Conservation (phyloP, 1,284 basidiomycete genomes). For the Athelia sp. region DNA sequence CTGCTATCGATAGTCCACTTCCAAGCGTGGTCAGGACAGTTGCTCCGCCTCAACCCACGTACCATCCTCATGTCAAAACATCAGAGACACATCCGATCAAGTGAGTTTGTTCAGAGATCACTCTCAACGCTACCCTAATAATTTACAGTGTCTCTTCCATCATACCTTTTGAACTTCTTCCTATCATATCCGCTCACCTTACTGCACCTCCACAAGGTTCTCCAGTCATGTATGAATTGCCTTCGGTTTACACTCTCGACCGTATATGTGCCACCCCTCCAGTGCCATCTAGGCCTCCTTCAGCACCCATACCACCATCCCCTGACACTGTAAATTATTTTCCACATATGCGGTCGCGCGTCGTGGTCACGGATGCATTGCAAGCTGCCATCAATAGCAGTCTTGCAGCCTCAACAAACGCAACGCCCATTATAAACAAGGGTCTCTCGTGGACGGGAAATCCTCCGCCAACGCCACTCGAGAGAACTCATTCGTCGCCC, state of each 20-base stretch:
- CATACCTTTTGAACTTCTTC: slow-evolving; percentile 56
- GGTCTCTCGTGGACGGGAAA: neutral
- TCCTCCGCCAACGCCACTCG: neutral
- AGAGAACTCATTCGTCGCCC: neutral
- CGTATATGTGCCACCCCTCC: slow-evolving; percentile 25
- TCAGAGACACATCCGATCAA: slow-evolving; percentile 83
- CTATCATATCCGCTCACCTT: slow-evolving; percentile 51
- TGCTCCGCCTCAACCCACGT: slow-evolving; percentile 6
- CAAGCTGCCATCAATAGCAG: slow-evolving; percentile 39
- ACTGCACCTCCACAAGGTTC: slow-evolving; percentile 22
- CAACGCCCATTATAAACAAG: slow-evolving; percentile 6
- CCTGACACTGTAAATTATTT: slow-evolving; percentile 16
- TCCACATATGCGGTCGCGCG: slow-evolving; percentile 22
- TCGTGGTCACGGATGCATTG: slow-evolving; percentile 35
- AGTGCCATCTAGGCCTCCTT: slow-evolving; percentile 11
- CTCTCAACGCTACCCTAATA: slow-evolving; percentile 2
- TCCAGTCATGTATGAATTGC: slow-evolving; percentile 46
- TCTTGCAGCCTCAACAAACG: slow-evolving; percentile 20
- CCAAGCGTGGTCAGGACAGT: slow-evolving; percentile 3
- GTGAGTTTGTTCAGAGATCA: slow-evolving; percentile 31
- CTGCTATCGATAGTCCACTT: slow-evolving; percentile 36
- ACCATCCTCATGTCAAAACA: slow-evolving; percentile 50
- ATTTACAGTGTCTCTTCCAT: slow-evolving; percentile 55
- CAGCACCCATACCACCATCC: slow-evolving; percentile 8
- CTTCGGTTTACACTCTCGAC: slow-evolving; percentile 36